phyloP scores from a whole-genome alignment of 202 grass and related monocot species.

The Miscanthus sacchariflorus region DNA sequence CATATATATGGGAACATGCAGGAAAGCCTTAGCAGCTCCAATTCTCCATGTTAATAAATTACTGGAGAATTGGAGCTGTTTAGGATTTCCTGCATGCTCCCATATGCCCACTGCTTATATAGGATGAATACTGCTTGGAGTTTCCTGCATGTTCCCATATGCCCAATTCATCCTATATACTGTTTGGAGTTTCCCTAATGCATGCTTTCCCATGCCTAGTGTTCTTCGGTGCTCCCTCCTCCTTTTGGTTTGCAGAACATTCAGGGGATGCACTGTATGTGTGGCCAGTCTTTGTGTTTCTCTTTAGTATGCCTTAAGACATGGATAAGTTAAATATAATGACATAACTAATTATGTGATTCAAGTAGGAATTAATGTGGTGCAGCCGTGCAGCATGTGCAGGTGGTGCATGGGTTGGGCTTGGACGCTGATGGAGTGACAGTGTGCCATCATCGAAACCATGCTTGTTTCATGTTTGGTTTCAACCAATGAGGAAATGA shows the following conservation, averaged over 20 bases:
- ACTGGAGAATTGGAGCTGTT: neutral
- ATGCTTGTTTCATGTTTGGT: neutral
- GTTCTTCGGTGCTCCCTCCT: slow-evolving; percentile 35
- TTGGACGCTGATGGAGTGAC: no score
- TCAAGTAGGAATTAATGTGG: neutral
- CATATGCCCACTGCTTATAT: no score
- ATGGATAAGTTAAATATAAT: neutral
- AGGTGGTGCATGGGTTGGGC: no score
- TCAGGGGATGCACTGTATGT: neutral
- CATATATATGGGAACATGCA: neutral
- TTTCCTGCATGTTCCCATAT: no score
- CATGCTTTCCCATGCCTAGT: slow-evolving; percentile 38
- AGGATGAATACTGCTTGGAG: no score
- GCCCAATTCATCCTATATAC: neutral
- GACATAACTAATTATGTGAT: neutral
- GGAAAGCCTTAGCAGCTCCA: neutral
- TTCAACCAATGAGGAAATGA: neutral
- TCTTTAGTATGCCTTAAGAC: neutral
- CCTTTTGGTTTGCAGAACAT: neutral
- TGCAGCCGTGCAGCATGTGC: neutral
- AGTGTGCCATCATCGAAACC: no score
- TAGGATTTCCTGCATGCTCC: no score
- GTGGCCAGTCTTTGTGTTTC: neutral
- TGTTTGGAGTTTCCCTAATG: slow-evolving; percentile 39
- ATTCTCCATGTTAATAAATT: neutral